Conservation (phyloP, 2,329 filamentous ascomycete genomes). For the Cytospora mali region DNA sequence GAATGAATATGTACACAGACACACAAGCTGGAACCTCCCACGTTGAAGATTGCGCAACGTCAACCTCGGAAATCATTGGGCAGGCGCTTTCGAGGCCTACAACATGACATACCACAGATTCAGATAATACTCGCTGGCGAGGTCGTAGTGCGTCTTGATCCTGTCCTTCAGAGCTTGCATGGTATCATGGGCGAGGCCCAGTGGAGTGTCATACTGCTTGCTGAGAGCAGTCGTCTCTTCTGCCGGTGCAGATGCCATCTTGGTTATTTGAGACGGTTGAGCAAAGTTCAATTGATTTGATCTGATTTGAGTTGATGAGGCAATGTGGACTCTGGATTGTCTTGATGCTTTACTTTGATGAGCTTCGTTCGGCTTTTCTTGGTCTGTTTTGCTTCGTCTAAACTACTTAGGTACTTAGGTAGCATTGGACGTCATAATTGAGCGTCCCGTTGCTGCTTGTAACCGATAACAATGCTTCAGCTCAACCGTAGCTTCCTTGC, state of each 20-base stretch:
- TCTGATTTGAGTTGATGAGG: too few relatives aligned
- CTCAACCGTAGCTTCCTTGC: not conserved
- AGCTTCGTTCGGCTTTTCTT: not conserved
- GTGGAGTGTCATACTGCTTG: conserved; percentile 49
- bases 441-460: not conserved
- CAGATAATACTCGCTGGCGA: conserved; percentile 64
- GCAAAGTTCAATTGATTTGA: not conserved
- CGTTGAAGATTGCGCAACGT: not conserved
- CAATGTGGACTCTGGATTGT: not conserved
- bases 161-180: conserved; percentile 57
- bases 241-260: conserved; percentile 22
- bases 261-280: not conserved
- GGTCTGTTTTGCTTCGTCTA: not conserved
- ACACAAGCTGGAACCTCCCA: not conserved
- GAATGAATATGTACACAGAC: not conserved
- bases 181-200: conserved; percentile 49
- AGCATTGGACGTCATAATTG: not conserved
- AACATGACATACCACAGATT: conserved; percentile 53
- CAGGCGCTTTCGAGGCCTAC: not conserved
- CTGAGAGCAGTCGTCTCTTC: conserved; percentile 43
- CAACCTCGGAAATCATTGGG: not conserved
- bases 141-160: conserved; percentile 63
- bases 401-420: not conserved
- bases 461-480: not conserved
- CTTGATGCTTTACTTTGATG: not conserved